Conservation (phyloP, 164 flowering plant species). For the Warburgia ugandensis region DNA sequence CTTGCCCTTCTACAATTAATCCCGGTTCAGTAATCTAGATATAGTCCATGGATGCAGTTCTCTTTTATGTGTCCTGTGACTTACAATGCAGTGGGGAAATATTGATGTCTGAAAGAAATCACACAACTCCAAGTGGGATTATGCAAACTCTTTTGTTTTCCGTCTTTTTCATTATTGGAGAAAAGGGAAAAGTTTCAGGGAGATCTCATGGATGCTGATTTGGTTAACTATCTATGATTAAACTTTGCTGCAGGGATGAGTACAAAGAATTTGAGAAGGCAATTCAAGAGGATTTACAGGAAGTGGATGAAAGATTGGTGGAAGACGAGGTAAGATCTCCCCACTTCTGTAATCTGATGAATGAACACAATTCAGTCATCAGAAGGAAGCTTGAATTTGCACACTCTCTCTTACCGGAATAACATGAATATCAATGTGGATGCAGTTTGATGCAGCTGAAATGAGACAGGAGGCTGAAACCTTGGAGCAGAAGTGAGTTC, state of each 20-base stretch:
- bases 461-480: conserved; percentile 68
- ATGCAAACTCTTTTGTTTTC: background rate
- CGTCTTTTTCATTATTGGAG: background rate
- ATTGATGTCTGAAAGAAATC: no score
- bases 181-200: background rate
- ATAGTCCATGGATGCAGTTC: no score
- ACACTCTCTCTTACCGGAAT: background rate
- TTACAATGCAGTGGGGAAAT: no score
- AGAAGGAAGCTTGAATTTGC: background rate
- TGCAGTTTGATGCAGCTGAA: conserved; percentile 95
- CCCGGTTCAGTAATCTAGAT: no score
- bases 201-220: background rate
- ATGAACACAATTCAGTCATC: background rate
- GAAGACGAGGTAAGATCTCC: conserved; percentile 77
- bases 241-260: conserved; percentile 57
- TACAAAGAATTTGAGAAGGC: conserved; percentile 85
- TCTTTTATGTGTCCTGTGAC: no score
- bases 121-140: background rate
- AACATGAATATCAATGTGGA: background rate
- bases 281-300: conserved; percentile 78
- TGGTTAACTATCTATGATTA: background rate
- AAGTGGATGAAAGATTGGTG: conserved; percentile 79
- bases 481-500: conserved; percentile 67
- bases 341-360: background rate
- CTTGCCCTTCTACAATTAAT: no score